A percentile compares a stretch with the other conserved stretches of the same genome.
phyloP scores from a whole-genome alignment of 371 early-diverging fungal genomes.

The Vairimorpha ceranae region DNA sequence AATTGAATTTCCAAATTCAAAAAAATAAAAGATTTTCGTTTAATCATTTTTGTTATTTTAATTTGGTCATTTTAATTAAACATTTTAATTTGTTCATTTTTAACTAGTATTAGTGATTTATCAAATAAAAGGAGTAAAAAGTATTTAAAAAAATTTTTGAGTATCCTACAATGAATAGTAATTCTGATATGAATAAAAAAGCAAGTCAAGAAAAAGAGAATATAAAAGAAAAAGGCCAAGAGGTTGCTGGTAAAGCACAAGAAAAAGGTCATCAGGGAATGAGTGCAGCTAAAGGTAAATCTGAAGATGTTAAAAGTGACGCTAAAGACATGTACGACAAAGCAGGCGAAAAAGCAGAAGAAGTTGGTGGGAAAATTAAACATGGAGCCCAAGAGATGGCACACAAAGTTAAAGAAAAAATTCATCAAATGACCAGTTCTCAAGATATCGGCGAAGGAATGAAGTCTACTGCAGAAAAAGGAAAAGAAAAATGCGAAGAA shows the following conservation, averaged over 20 bases:
- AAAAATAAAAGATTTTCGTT: constrained; percentile 21
- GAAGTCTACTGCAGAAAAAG: not conserved
- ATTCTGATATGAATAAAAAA: too few species aligned
- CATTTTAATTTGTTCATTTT: not conserved
- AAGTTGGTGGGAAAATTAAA: not conserved
- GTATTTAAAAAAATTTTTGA: not conserved
- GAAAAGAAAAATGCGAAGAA: not conserved
- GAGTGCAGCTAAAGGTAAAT: not conserved
- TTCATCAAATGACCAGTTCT: not conserved
- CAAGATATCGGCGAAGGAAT: not conserved
- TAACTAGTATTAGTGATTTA: not conserved
- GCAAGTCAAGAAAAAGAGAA: not conserved
- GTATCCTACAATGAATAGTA: too few species aligned
- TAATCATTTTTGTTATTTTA: not conserved
- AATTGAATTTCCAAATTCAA: constrained; percentile 51
- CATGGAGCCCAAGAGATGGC: not conserved
- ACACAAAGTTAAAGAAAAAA: not conserved
- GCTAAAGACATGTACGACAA: not conserved
- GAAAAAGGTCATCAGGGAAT: not conserved
- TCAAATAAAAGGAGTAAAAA: not conserved
- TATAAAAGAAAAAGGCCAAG: not conserved
- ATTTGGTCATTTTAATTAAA: not conserved
- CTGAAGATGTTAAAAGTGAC: not conserved
- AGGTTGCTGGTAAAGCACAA: not conserved
- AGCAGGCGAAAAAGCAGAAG: not conserved